These are phyloP conservation scores for Sporothrix euskadiensis DNA, from an alignment of 2,329 filamentous ascomycete genomes.

Conservation along the genomic window DNA sequence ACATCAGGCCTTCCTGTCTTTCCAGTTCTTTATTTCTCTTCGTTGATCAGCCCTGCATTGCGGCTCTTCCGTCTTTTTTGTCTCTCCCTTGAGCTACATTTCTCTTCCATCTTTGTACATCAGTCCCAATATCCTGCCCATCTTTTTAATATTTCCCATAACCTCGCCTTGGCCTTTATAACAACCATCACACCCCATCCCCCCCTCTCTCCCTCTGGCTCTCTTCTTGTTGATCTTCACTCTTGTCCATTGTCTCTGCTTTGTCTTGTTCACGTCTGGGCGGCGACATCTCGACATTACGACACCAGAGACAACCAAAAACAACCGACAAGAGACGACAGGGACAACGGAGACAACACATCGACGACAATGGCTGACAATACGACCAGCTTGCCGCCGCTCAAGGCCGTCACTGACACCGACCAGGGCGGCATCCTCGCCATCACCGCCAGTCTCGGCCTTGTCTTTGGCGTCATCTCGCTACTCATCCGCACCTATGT, in stretches of 20 bases:
- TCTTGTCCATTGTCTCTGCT: not conserved
- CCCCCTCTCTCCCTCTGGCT: not conserved
- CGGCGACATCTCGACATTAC: not conserved
- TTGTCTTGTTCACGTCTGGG: not conserved
- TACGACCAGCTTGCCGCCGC: conserved; percentile 36
- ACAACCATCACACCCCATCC: not conserved
- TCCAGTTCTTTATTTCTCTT: not conserved
- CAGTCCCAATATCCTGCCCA: not conserved
- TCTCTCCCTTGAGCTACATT: not conserved
- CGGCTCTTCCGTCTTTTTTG: not conserved
- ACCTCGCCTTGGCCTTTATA: not conserved
- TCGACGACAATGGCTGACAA: conserved; percentile 28
- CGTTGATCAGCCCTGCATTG: conserved; percentile 7
- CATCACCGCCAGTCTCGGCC: conserved; percentile 42
- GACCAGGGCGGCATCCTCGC: conserved; percentile 46
- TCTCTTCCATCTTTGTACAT: not conserved
- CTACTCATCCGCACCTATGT: conserved; percentile 45
- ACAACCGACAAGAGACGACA: not conserved
- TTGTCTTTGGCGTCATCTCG: conserved; percentile 44
- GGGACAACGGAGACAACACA: not conserved
- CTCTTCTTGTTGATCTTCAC: not conserved
- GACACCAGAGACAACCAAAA: not conserved
- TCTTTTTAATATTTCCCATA: not conserved
- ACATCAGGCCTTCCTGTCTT: not conserved
- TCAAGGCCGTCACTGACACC: conserved; percentile 40